phyloP scores from a whole-genome alignment of 306 rosid species.

The Prosopis cineraria region DNA sequence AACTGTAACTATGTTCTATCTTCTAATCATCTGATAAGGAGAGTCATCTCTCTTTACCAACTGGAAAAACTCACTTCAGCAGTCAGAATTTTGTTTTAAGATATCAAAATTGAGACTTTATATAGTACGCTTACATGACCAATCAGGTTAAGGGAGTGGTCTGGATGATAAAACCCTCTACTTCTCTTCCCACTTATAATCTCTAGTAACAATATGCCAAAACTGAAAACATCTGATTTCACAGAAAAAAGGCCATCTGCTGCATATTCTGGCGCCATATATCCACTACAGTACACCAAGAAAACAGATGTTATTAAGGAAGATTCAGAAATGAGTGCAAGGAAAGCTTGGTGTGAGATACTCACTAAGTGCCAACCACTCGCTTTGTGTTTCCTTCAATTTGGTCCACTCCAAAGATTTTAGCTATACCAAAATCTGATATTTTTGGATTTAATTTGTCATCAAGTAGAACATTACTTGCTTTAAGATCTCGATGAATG shows the following conservation, averaged over 20 bases:
- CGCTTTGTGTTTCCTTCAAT: slow-evolving; percentile 51
- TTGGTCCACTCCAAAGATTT: slow-evolving; percentile 45
- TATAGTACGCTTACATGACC: slow-evolving; percentile 47
- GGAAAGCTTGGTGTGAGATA: neutral
- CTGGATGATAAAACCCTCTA: slow-evolving; percentile 42
- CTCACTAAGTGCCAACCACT: slow-evolving; percentile 64
- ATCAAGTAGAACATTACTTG: slow-evolving; percentile 51
- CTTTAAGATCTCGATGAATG: slow-evolving; percentile 50
- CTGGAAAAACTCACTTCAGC: no score
- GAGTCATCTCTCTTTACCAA: no score
- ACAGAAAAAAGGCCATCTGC: slow-evolving; percentile 48
- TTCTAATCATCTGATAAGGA: no score
- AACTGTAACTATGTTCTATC: no score
- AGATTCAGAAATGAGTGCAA: neutral
- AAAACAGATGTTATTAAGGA: neutral
- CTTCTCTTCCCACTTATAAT: slow-evolving; percentile 57
- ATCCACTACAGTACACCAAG: slow-evolving; percentile 34
- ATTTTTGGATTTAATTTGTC: slow-evolving; percentile 46
- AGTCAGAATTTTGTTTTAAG: neutral
- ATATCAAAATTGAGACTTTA: neutral
- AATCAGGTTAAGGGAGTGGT: slow-evolving; percentile 40
- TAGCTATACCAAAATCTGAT: slow-evolving; percentile 53
- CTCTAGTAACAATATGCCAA: slow-evolving; percentile 55
- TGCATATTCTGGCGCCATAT: slow-evolving; percentile 69
- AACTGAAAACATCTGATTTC: slow-evolving; percentile 45